These are phyloP conservation scores for Epithele typhae DNA, from an alignment of 768 basidiomycete genomes.

Conservation along the genomic window DNA sequence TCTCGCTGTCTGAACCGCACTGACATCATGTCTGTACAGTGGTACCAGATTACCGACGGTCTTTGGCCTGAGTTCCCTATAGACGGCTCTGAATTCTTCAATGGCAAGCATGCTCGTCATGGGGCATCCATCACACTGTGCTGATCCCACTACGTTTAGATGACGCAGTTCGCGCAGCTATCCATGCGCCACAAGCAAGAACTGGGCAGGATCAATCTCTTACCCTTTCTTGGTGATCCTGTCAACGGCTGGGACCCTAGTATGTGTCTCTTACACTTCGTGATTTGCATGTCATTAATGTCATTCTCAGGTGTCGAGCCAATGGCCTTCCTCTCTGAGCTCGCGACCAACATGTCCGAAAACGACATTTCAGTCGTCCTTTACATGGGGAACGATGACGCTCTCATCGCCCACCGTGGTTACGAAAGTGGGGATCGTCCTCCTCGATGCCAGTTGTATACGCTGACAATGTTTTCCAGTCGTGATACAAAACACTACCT, in stretches of 20 bases:
- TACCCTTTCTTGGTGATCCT: slow-evolving; percentile 25
- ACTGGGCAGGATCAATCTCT: slow-evolving; percentile 32
- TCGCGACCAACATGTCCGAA: slow-evolving; percentile 58
- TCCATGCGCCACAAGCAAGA: slow-evolving; percentile 66
- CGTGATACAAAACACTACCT: slow-evolving; percentile 57
- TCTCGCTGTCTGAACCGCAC: too few relatives aligned
- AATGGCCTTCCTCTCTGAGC: slow-evolving; percentile 57
- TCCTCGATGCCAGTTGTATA: background rate
- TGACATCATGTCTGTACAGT: slow-evolving; percentile 14
- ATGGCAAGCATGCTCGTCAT: slow-evolving; percentile 36
- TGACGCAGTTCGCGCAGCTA: slow-evolving; percentile 47
- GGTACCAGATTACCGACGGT: slow-evolving; percentile 25
- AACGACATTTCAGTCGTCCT: slow-evolving; percentile 49
- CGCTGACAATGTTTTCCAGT: too few relatives aligned
- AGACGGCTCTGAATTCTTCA: slow-evolving; percentile 56
- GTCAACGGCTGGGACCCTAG: background rate
- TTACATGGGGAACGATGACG: slow-evolving; percentile 67
- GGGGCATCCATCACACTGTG: background rate
- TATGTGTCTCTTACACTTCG: background rate
- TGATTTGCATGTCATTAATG: too few relatives aligned
- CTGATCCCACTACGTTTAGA: background rate
- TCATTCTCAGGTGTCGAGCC: slow-evolving; percentile 36
- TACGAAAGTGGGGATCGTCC: slow-evolving; percentile 46
- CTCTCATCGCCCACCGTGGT: slow-evolving; percentile 56
- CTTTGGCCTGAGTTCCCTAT: slow-evolving; percentile 44